Base-by-base conservation (phyloP, 208 protist species). In the Acanthamoeba sp. region DNA sequence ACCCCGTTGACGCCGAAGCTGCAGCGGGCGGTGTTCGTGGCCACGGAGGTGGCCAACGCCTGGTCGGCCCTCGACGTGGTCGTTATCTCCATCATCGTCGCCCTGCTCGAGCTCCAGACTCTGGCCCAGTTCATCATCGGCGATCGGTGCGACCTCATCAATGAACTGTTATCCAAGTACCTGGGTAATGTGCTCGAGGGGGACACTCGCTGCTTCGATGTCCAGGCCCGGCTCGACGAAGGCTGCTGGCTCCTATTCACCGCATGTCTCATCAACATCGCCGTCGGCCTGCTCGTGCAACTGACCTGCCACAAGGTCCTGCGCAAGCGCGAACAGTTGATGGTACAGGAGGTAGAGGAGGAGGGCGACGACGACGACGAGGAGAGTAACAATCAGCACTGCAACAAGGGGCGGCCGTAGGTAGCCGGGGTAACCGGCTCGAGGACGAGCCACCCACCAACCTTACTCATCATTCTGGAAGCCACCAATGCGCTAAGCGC, bases 11-110 rank as follows among this genome's bases (percentile, higher is more conserved):
- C 42, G 9, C 32, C 38, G 27, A 29, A 64, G 48, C 52, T 32
- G 27, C 95, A 97, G 69, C 29, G 91, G 18, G 27, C 10, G 2
- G 48, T 95, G 14, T 97, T 97, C 64, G 27, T 93, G n/a, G 2
- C 87, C 16, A 84, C 87, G 29, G 97, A 98, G 84, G 94, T 97
- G 32, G 36, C 98, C 2, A 96, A 98, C 20, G 98, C 98, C 40
- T 99, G 98, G 98, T 97, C 96, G n/a, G 52, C 91, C 27, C 88
- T 97, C 22, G 97, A 97, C 88, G 97, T 97, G 32, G 93, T 96
- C 34, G 89, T 96, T 16, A 78, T 97, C 20, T 80, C 88, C 29
- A 48, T 97, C 40, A 88, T 97, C 52, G 95, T 91, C 59, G 95
- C 96, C 40, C 52, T 97, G 20, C 45, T 96, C 4, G 95, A 97